Evolutionary conservation across 352 stramenopile genomes (phyloP), one percentile per base, ranked within the genome.

Genomic region (Globisporangium spinosum): DNA sequence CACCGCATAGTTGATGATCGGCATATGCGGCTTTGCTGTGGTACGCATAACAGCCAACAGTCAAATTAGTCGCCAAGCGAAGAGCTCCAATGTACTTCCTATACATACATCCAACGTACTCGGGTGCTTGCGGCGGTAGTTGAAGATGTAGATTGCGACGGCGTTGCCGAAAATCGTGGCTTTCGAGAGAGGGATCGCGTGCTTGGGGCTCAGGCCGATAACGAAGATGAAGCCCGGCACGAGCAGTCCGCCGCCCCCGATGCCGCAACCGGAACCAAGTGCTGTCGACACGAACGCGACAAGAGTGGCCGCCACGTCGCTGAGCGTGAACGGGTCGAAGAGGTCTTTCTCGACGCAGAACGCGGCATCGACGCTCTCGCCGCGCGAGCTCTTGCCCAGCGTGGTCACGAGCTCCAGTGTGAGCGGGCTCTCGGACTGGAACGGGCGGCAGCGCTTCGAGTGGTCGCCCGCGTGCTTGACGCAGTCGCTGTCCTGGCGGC

Each of bases 1-100:
- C n/a, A 99, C 80, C 67, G 98, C 94, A 89, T 98, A 99, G 82
- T 98, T 96, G 47, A 99, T 97, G 22, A 99, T 80, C 12, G 97
- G 95, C 43, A 96, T 72, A 73, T 98, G 93, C 0, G 84, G 83
- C 40, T 90, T 79, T 32, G 64, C 85, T 93, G 47, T 9, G 34
- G 20, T 32, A 22, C 43, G 3, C 34, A 47, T n/a, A n/a, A 4
- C 35, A 43, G 10, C 10, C 6, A 49, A 9, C 4, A 49, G 5
- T 49, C 6, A 20, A 22, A 9, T 49, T 17, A 49, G 43, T 10
- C 17, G 17, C 43, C 9, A 8, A 49, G 17, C 17, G 15, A 22
- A n/a, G 15, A 49, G 43, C 17, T 49, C 40, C 43, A 22, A 49
- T n/a, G 5, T 7, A 47, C 29, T 32, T 32, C 29, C 29, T 32